Evolutionary conservation across 2,329 filamentous ascomycete genomes (phyloP).

Genomic region (Cryoendolithus antarcticus): DNA sequence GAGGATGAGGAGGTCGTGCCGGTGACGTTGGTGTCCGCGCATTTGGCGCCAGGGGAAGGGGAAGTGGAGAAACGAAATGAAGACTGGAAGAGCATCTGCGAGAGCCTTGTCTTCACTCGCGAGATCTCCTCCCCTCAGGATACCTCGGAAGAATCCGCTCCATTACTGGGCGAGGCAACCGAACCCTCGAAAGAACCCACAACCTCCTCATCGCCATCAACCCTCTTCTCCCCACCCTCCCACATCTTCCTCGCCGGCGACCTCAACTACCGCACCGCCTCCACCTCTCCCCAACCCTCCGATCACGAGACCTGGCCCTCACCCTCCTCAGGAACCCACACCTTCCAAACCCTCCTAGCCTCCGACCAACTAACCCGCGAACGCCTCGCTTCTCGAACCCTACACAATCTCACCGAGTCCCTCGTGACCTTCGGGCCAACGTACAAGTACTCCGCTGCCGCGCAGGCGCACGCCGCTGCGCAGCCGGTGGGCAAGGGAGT

Average conservation of each 20-base stretch:
- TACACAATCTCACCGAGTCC: conserved; percentile 69
- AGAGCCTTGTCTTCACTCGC: conserved; percentile 59
- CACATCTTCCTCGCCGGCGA: conserved; percentile 84
- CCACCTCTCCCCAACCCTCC: conserved; percentile 46
- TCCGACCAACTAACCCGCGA: conserved; percentile 73
- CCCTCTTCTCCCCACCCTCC: conserved; percentile 59
- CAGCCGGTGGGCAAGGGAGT: conserved; percentile 1
- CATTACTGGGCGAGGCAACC: conserved; percentile 19
- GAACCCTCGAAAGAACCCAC: not conserved
- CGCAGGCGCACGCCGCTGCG: conserved; percentile 19
- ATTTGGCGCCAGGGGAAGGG: conserved; percentile 79
- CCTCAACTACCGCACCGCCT: conserved; percentile 83
- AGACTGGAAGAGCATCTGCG: conserved; percentile 79
- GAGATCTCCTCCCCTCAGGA: conserved; percentile 4
- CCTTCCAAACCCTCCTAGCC: conserved; percentile 56
- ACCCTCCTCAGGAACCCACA: conserved; percentile 36
- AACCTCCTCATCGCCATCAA: not conserved
- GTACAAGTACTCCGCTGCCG: conserved; percentile 64
- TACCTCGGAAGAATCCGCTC: conserved; percentile 9
- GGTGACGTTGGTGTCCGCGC: conserved; percentile 76
- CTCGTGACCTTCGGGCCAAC: conserved; percentile 74
- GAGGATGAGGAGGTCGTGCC: conserved; percentile 37
- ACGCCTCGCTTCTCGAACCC: conserved; percentile 51
- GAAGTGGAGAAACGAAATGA: conserved; percentile 63
- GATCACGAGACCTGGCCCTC: conserved; percentile 52